These are phyloP conservation scores for Leccinum subgranulosum DNA, from an alignment of 768 basidiomycete species.

Conservation along the genomic window DNA sequence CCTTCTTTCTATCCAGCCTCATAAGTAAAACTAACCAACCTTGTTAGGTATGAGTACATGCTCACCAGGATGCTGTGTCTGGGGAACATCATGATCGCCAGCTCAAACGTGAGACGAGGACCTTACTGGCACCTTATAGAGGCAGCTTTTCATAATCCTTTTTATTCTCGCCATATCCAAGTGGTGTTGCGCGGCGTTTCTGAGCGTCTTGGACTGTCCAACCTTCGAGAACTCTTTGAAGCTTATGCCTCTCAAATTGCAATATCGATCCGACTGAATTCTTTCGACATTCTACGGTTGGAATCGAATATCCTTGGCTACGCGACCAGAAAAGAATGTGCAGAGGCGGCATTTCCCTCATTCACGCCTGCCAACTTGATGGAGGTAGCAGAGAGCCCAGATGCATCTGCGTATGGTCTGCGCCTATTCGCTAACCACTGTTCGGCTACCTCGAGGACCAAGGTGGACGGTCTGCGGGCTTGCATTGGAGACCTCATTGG, in stretches of 20 bases:
- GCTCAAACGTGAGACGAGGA: conserved; percentile 71
- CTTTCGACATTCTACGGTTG: conserved; percentile 54
- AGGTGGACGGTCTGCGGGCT: conserved; percentile 48
- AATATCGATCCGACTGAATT: conserved; percentile 53
- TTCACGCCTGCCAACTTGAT: conserved; percentile 70
- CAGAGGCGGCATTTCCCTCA: conserved; percentile 59
- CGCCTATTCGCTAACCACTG: conserved; percentile 61
- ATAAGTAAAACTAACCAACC: conserved; percentile 12
- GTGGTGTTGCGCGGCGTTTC: conserved; percentile 62
- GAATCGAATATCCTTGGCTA: conserved; percentile 79
- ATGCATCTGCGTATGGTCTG: conserved; percentile 36
- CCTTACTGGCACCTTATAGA: conserved; percentile 90
- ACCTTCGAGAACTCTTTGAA: conserved; percentile 64
- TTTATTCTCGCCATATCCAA: conserved; percentile 35
- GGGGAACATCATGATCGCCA: conserved; percentile 77
- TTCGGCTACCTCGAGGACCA: conserved; percentile 48
- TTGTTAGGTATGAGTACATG: conserved; percentile 66
- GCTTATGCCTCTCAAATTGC: conserved; percentile 78
- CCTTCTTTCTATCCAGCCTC: conserved; percentile 1
- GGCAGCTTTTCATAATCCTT: conserved; percentile 39
- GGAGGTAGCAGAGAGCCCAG: conserved; percentile 31
- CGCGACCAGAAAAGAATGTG: conserved; percentile 59
- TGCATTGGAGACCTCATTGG: conserved; percentile 74
- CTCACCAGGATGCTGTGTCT: conserved; percentile 68
- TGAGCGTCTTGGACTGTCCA: conserved; percentile 59